A percentile compares a stretch with the other conserved stretches of the same genome.
phyloP scores from a whole-genome alignment of 441 rosid genomes.

The Lagerstroemia fauriei region DNA sequence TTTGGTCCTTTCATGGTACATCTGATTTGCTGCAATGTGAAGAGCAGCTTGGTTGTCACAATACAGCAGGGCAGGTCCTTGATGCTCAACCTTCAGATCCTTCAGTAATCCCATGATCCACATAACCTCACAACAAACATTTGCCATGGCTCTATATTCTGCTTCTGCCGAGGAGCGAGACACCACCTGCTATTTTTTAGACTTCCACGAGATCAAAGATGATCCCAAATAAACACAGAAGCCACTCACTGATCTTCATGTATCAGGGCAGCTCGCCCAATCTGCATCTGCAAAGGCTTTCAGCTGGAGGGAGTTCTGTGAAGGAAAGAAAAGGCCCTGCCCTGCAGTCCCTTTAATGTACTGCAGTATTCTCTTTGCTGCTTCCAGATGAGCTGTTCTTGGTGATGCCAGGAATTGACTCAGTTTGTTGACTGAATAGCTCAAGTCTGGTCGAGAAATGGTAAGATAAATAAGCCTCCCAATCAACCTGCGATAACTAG shows the following conservation, averaged over 20 bases:
- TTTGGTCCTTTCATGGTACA: neutral
- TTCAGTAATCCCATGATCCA: neutral
- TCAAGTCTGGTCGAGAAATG: neutral
- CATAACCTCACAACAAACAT: neutral
- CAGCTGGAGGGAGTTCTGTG: neutral
- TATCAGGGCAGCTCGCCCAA: neutral
- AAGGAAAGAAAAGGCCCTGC: neutral
- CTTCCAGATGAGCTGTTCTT: neutral
- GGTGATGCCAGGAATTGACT: neutral
- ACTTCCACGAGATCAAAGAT: too few relatives aligned
- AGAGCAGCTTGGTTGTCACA: neutral
- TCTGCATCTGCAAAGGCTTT: neutral
- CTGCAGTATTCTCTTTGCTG: neutral
- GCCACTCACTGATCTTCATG: neutral
- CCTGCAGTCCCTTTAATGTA: neutral
- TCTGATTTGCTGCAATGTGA: neutral
- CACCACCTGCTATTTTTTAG: neutral
- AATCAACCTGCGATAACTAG: neutral
- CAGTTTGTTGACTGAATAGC: neutral
- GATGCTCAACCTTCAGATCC: too few relatives aligned
- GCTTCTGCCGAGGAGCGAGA: neutral
- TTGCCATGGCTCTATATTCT: neutral
- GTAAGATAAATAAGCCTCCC: neutral
- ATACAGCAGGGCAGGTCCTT: neutral
- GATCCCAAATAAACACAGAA: too few relatives aligned